phyloP scores from a whole-genome alignment of 108 stramenopile species.

The Skeletonema menzelii region DNA sequence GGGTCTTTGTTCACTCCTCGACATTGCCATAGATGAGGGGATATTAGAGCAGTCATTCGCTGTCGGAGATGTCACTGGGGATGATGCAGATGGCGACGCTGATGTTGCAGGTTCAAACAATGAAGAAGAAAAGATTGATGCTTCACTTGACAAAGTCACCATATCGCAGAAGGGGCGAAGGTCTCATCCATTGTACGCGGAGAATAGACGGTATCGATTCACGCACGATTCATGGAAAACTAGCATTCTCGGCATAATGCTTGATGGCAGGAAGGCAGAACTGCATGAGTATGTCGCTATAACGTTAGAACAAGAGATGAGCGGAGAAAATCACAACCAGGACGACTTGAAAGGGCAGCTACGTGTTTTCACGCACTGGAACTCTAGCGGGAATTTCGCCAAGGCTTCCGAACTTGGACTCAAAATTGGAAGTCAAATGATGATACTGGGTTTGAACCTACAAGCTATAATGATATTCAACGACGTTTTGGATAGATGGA shows the following conservation, averaged over 20 bases:
- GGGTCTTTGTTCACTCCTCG: conserved; percentile 35
- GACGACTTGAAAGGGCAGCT: conserved; percentile 48
- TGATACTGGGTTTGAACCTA: conserved; percentile 52
- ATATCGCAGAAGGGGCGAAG: conserved; percentile 25
- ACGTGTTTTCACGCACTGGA: conserved; percentile 64
- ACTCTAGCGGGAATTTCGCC: conserved; percentile 36
- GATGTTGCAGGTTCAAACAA: neutral
- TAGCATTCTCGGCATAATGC: conserved; percentile 58
- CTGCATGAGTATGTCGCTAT: conserved; percentile 65
- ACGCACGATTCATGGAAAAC: conserved; percentile 65
- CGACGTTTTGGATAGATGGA: conserved; percentile 54
- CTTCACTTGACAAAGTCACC: conserved; percentile 22
- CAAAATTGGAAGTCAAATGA: conserved; percentile 53
- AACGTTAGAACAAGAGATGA: conserved; percentile 46
- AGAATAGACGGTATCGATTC: conserved; percentile 54
- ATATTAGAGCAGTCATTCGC: conserved; percentile 55
- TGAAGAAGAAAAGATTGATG: conserved; percentile 27
- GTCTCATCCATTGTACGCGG: conserved; percentile 40
- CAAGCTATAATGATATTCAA: conserved; percentile 56
- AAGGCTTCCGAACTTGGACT: conserved; percentile 58
- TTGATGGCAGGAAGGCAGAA: conserved; percentile 58
- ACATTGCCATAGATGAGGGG: conserved; percentile 60
- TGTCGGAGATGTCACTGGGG: conserved; percentile 3
- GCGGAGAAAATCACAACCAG: conserved; percentile 13
- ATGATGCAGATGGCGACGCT: conserved; percentile 24